phyloP scores from a whole-genome alignment of 768 basidiomycete species.

The Solioccasus polychromus region DNA sequence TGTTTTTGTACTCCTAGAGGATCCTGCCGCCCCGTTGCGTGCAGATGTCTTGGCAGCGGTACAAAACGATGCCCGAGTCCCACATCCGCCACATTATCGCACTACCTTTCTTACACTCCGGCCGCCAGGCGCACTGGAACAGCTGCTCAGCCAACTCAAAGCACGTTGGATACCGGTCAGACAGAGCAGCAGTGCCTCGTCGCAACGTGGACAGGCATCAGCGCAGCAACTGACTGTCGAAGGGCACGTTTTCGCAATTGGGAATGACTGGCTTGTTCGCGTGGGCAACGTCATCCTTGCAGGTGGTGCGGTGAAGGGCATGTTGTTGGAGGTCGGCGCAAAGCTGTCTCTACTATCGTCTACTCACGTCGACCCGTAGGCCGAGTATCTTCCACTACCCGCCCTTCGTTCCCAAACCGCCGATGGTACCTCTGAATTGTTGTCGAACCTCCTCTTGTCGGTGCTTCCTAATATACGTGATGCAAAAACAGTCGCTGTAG shows the following conservation, averaged over 20 bases:
- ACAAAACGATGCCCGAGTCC: conserved; percentile 12
- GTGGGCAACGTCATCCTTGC: conserved; percentile 75
- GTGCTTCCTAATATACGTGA: conserved; percentile 71
- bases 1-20: conserved; percentile 77
- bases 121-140: conserved; percentile 74
- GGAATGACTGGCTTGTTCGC: conserved; percentile 78
- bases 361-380: conserved; percentile 40
- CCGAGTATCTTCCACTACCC: conserved; percentile 79
- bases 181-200: conserved; percentile 38
- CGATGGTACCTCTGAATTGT: conserved; percentile 68
- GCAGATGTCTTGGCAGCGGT: conserved; percentile 50
- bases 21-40: conserved; percentile 66
- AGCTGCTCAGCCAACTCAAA: conserved; percentile 67
- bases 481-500: conserved; percentile 74
- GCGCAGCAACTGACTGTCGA: conserved; percentile 72
- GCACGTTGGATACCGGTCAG: conserved; percentile 74
- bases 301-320: conserved; percentile 76
- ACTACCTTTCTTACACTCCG: conserved; percentile 74
- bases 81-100: conserved; percentile 56
- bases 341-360: neutral
- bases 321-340: conserved; percentile 70
- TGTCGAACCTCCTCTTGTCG: conserved; percentile 72
- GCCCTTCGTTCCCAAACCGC: conserved; percentile 59
- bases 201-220: conserved; percentile 46
- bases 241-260: conserved; percentile 71